phyloP scores from a whole-genome alignment of 768 basidiomycete species.

The Pleurotus ostreatus region DNA sequence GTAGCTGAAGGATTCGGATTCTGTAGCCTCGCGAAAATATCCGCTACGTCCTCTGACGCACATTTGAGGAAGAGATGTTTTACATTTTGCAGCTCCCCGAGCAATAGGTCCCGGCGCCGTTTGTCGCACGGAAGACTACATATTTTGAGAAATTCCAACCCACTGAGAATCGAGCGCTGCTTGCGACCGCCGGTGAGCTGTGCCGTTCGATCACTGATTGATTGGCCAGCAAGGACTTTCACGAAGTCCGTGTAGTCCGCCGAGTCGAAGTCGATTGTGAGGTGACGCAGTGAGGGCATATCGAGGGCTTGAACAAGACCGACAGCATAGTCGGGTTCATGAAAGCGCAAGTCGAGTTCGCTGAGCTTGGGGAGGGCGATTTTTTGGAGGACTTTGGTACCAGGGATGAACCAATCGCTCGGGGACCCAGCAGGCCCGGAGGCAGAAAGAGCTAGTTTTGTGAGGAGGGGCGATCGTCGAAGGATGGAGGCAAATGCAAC shows the following conservation, averaged over 20 bases:
- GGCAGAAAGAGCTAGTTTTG: constrained; percentile 44
- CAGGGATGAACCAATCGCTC: constrained; percentile 31
- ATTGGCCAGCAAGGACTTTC: constrained; percentile 29
- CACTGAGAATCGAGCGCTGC: constrained; percentile 40
- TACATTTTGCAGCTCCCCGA: constrained; percentile 45
- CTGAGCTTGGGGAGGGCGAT: constrained; percentile 31
- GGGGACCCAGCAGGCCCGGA: constrained; percentile 53
- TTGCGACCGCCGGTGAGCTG: constrained; percentile 14
- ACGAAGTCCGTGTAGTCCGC: constrained; percentile 52
- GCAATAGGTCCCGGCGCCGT: constrained; percentile 30
- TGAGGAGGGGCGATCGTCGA: constrained; percentile 46
- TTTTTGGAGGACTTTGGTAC: background rate
- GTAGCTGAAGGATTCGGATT: constrained; percentile 6
- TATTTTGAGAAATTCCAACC: constrained; percentile 51
- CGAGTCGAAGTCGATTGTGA: constrained; percentile 54
- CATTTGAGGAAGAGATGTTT: constrained; percentile 37
- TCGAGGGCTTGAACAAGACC: constrained; percentile 36
- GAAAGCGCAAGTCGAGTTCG: constrained; percentile 34
- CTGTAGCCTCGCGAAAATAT: constrained; percentile 17
- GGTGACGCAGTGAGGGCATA: constrained; percentile 33
- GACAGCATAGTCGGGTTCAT: constrained; percentile 31
- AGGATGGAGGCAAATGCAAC: constrained; percentile 49
- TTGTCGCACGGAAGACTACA: constrained; percentile 40
- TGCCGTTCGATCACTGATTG: background rate
- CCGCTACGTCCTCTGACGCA: constrained; percentile 19